Evolutionary conservation across 139 green algal species (phyloP), one percentile per base, ranked within the genome.

Genomic region (Coelastrella sp.): DNA sequence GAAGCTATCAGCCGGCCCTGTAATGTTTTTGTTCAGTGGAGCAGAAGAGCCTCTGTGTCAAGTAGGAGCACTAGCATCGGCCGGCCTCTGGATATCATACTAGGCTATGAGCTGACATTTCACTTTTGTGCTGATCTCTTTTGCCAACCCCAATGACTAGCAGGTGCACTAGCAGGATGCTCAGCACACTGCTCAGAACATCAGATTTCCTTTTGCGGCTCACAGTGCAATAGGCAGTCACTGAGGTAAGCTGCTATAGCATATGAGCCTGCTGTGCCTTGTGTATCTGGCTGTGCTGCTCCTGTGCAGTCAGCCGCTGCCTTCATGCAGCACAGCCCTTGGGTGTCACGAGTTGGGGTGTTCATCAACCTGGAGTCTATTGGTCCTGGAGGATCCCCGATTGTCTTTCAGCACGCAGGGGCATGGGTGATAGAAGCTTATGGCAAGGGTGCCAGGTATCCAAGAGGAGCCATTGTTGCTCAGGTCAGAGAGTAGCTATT

Each of bases 11-110:
- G 17, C 32, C 45, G 59, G 27, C 27, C 81, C 81, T 19, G 53
- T 87, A 13, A 78, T 87, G 69, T 81, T 87, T 48, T 19, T 87
- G 17, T 87, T 87, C 81, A 87, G 69, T 50, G 81, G 81, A 8
- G 81, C 69, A 40, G 81, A 87, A 53, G 81, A 87, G 40, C 68
- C 81, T 19, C 40, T 87, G 11, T 87, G 81, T 53, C 81, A 87
- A 53, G 81, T 79, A n/a, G 21, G 59, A 9, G 30, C 48, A 57
- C 48, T 57, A 15, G 17, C 48, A 57, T 23, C 1, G 13, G 48
- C 48, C 48, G 13, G 13, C 48, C 13, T n/a, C n/a, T n/a, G n/a
- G n/a, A n/a, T n/a, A n/a, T n/a, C n/a, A n/a, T n/a, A n/a, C n/a
- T n/a, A n/a, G n/a, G n/a, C n/a, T n/a, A n/a, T n/a, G n/a, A n/a